Evolutionary conservation across 257 asterid species (phyloP).

Genomic region (Osmanthus fragrans): DNA sequence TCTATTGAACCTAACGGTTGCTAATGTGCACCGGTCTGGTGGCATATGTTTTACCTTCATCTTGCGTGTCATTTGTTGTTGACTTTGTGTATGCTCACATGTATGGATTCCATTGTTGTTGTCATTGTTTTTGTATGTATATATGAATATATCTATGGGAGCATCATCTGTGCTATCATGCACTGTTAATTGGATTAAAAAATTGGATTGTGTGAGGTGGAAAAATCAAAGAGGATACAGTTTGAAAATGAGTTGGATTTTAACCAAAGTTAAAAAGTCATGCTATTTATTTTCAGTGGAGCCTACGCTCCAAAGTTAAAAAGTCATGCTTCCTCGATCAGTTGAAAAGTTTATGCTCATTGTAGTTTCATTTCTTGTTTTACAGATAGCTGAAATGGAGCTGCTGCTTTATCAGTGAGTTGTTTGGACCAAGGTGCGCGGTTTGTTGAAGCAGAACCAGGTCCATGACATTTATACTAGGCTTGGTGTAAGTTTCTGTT

Average conservation of each 20-base stretch:
- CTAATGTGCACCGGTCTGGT: slow-evolving; percentile 54
- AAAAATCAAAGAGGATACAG: slow-evolving; percentile 14
- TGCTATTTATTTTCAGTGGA: background rate
- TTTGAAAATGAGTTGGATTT: slow-evolving; percentile 12
- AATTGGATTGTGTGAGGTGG: slow-evolving; percentile 25
- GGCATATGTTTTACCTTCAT: slow-evolving; percentile 24
- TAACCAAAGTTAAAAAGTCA: background rate
- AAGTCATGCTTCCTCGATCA: no score
- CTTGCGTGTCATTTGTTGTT: slow-evolving; percentile 25
- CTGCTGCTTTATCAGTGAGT: no score
- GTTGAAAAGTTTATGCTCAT: no score
- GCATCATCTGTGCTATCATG: slow-evolving; percentile 36
- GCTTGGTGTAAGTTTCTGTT: no score
- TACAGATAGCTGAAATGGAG: no score
- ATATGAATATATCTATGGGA: background rate
- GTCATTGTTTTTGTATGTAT: slow-evolving; percentile 6
- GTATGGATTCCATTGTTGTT: slow-evolving; percentile 39
- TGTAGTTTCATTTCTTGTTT: no score
- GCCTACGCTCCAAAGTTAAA: no score
- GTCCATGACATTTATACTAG: no score
- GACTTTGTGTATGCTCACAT: slow-evolving; percentile 38
- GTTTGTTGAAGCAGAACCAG: no score
- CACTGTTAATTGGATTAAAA: slow-evolving; percentile 38
- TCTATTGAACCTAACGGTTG: slow-evolving; percentile 1
- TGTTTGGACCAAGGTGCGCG: no score